A percentile compares a stretch with the other conserved stretches of the same genome.
Evolutionary conservation across 2,329 filamentous ascomycete genomes (phyloP).

Genomic region (Scolecobasidium constrictum): DNA sequence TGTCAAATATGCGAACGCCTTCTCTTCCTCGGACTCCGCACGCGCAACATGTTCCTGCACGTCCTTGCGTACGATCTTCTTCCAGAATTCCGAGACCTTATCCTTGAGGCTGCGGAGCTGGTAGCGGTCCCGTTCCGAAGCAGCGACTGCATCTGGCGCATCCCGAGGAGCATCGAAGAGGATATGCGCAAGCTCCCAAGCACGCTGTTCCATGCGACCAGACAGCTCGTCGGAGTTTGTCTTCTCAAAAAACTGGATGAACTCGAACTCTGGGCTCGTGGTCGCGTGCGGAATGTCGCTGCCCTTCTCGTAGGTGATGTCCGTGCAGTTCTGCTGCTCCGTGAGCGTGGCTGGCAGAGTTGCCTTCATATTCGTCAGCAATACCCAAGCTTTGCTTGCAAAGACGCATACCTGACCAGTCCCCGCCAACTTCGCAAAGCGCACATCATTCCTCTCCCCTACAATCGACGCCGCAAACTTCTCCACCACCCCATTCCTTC

Average conservation of each 20-base stretch:
- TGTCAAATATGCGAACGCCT: conserved; percentile 69
- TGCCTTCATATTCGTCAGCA: conserved; percentile 14
- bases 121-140: conserved; percentile 22
- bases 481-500: conserved; percentile 40
- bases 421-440: conserved; percentile 52
- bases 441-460: conserved; percentile 52
- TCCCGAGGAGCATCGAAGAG: conserved; percentile 58
- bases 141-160: conserved; percentile 16
- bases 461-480: conserved; percentile 48
- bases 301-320: conserved; percentile 17
- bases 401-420: conserved; percentile 28
- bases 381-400: conserved; percentile 13
- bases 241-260: conserved; percentile 38
- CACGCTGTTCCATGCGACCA: conserved; percentile 52
- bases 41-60: conserved; percentile 39
- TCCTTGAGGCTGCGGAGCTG: conserved; percentile 37
- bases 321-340: conserved; percentile 45
- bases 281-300: conserved; percentile 51
- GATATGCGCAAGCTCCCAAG: conserved; percentile 80
- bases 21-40: conserved; percentile 62
- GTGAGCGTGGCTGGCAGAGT: conserved; percentile 43
- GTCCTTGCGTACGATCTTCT: conserved; percentile 27
- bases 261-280: conserved; percentile 34
- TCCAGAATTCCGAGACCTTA: conserved; percentile 59
- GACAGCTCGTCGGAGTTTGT: conserved; percentile 25